phyloP scores from a whole-genome alignment of 2,329 filamentous ascomycete species.

The Colletotrichum euphorbiae region DNA sequence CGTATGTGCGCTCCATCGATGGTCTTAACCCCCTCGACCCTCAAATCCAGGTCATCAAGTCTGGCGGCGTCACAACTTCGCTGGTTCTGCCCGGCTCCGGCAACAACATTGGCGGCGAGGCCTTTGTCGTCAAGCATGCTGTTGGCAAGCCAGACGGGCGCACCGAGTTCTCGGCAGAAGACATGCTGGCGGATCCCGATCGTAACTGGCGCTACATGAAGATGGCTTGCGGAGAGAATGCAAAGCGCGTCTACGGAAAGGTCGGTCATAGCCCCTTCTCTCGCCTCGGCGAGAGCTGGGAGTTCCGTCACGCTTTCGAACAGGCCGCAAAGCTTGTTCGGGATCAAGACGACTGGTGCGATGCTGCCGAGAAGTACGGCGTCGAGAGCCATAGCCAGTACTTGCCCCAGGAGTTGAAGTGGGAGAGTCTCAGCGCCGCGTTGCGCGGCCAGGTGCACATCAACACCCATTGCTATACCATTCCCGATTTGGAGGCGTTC shows the following conservation, averaged over 20 bases:
- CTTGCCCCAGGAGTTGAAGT: constrained; percentile 70
- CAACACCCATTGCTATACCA: constrained; percentile 79
- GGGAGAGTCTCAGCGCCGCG: constrained; percentile 72
- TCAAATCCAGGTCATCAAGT: constrained; percentile 77
- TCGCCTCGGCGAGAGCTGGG: constrained; percentile 76
- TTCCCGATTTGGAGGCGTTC: constrained; percentile 76
- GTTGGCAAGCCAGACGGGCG: constrained; percentile 70
- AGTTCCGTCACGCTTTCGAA: constrained; percentile 76
- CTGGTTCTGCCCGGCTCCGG: constrained; percentile 75
- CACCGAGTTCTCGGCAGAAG: constrained; percentile 70
- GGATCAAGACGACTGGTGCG: constrained; percentile 77
- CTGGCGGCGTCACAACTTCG: constrained; percentile 77
- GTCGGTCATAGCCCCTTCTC: constrained; percentile 67
- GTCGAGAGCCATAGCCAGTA: constrained; percentile 65
- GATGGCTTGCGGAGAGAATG: constrained; percentile 80
- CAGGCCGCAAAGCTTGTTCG: constrained; percentile 67
- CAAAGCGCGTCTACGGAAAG: constrained; percentile 71
- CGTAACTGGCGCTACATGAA: constrained; percentile 78
- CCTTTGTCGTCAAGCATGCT: constrained; percentile 75
- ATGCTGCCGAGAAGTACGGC: constrained; percentile 62
- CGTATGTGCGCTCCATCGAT: constrained; percentile 75
- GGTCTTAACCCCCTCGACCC: constrained; percentile 72
- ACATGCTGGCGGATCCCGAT: constrained; percentile 75
- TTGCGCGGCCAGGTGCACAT: constrained; percentile 75
- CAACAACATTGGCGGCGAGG: constrained; percentile 81